Conservation (phyloP, 768 basidiomycete species). For the Paxillus ammoniavirescens region DNA sequence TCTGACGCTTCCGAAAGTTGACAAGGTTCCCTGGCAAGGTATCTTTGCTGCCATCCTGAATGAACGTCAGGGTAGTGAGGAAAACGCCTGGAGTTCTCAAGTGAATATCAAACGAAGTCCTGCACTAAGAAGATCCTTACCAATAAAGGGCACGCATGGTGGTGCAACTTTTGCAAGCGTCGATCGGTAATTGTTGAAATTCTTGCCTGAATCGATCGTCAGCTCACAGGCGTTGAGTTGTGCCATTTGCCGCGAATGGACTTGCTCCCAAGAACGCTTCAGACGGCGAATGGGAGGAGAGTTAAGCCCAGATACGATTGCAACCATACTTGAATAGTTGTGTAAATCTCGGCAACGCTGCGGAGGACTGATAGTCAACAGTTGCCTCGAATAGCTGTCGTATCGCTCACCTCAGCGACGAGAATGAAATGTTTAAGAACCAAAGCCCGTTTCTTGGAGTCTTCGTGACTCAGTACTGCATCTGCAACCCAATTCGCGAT, state of each 20-base stretch:
- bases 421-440: slow-evolving; percentile 89
- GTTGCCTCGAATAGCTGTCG: background rate
- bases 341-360: slow-evolving; percentile 87
- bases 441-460: slow-evolving; percentile 77
- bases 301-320: slow-evolving; percentile 91
- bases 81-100: slow-evolving; percentile 69
- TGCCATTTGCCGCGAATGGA: slow-evolving; percentile 70
- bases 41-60: slow-evolving; percentile 95
- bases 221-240: slow-evolving; percentile 80
- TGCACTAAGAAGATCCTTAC: slow-evolving; percentile 42
- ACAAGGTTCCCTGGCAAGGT: slow-evolving; percentile 73
- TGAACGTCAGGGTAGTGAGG: slow-evolving; percentile 94
- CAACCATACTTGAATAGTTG: slow-evolving; percentile 97
- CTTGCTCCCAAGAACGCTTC: slow-evolving; percentile 91
- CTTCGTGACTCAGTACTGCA: slow-evolving; percentile 74
- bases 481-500: slow-evolving; percentile 94
- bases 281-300: slow-evolving; percentile 90
- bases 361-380: slow-evolving; percentile 10
- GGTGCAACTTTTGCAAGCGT: slow-evolving; percentile 80
- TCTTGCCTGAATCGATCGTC: slow-evolving; percentile 90
- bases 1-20: slow-evolving; percentile 95
- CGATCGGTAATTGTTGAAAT: slow-evolving; percentile 89
- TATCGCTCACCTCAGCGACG: slow-evolving; percentile 77
- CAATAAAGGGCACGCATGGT: slow-evolving; percentile 96
- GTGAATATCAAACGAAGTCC: background rate